Evolutionary conservation across 176 grass and related monocot genomes (phyloP).

Genomic region (Aegilops tauschii): DNA sequence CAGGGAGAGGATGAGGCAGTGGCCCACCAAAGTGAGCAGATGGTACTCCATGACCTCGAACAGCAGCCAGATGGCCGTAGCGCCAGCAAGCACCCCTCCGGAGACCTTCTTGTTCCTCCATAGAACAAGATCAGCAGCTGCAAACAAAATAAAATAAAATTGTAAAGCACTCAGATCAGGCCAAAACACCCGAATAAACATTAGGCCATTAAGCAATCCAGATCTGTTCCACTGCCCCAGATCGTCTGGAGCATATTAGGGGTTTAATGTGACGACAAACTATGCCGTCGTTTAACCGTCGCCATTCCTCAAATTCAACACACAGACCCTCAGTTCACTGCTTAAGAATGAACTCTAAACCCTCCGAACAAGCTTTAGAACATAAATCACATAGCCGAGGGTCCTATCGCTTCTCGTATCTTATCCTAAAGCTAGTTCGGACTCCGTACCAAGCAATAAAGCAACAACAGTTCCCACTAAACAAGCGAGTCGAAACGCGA

Average conservation of each 20-base stretch:
- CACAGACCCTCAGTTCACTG: background rate
- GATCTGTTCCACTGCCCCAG: constrained; percentile 12
- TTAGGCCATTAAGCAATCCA: background rate
- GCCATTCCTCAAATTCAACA: background rate
- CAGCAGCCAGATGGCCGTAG: constrained; percentile 64
- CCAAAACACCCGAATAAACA: constrained; percentile 16
- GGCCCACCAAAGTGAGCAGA: constrained; percentile 49
- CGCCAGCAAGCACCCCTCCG: constrained; percentile 41
- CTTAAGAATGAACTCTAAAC: background rate
- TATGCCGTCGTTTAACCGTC: background rate
- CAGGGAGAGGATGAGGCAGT: constrained; percentile 52
- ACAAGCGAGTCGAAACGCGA: background rate
- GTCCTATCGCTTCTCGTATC: background rate
- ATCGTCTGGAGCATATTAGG: constrained; percentile 7
- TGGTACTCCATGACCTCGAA: constrained; percentile 74
- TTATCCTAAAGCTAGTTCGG: background rate
- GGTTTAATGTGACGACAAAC: constrained; percentile 20
- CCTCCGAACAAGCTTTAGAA: background rate
- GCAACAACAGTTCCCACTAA: background rate
- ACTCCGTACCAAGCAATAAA: background rate
- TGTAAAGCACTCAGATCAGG: background rate
- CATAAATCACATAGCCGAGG: background rate
- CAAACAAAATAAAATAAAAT: background rate
- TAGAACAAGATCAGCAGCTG: constrained; percentile 77
- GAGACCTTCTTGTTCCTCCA: constrained; percentile 87